phyloP scores from a whole-genome alignment of 768 basidiomycete genomes.

The Asterophora parasitica region DNA sequence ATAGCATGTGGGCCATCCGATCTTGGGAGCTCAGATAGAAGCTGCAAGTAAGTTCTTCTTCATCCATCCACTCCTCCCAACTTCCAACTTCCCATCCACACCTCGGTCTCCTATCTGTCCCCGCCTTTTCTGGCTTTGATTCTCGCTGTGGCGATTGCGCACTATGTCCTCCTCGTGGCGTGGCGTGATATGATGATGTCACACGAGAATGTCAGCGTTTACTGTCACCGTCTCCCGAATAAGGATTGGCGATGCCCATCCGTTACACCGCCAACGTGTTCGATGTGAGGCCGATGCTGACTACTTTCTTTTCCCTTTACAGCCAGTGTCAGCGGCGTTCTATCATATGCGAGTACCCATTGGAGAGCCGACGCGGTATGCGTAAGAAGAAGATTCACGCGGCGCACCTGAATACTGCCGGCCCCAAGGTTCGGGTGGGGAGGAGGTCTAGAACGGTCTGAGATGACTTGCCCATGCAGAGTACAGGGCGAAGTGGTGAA shows the following conservation, averaged over 20 bases:
- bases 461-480: neutral
- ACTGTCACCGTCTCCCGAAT: neutral
- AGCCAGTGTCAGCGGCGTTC: conserved; percentile 73
- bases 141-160: neutral
- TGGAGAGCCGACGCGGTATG: conserved; percentile 67
- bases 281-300: conserved; percentile 9
- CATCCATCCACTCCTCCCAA: too few relatives aligned
- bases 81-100: too few relatives aligned
- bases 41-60: conserved; percentile 58
- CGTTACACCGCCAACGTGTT: neutral
- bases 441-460: conserved; percentile 12
- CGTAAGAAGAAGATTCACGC: conserved; percentile 41
- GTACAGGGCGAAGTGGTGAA: too few relatives aligned
- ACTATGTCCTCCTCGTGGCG: conserved; percentile 10
- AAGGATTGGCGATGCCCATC: neutral
- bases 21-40: conserved; percentile 47
- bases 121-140: conserved; percentile 2
- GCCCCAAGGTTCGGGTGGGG: conserved; percentile 19
- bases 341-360: conserved; percentile 67
- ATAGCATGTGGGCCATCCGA: conserved; percentile 63
- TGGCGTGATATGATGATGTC: neutral
- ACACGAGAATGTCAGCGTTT: conserved; percentile 9
- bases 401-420: conserved; percentile 15
- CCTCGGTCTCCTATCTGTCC: conserved; percentile 6
- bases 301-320: conserved; percentile 8